Evolutionary conservation across 192 early-diverging fungal genomes (phyloP).

Genomic region (Linderina pennispora): DNA sequence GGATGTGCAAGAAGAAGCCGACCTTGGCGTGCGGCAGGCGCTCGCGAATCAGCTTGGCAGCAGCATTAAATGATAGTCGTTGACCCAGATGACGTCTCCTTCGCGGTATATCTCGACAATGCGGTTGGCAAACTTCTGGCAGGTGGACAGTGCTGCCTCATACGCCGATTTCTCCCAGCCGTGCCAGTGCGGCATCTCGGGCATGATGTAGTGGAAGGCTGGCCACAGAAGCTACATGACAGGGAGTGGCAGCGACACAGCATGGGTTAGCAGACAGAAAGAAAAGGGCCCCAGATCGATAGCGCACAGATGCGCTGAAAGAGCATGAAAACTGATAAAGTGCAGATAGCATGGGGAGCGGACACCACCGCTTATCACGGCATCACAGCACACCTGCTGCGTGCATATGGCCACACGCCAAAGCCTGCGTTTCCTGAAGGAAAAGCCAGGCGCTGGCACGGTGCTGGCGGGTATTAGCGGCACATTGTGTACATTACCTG

Average conservation of each 20-base stretch:
- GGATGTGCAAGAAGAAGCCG: constrained; percentile 95
- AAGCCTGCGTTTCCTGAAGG: too few relatives aligned
- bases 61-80: constrained; percentile 97
- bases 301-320: too few relatives aligned
- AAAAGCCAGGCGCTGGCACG: too few relatives aligned
- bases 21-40: constrained; percentile 80
- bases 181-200: constrained; percentile 78
- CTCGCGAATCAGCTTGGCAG: constrained; percentile 83
- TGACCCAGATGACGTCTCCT: constrained; percentile 94
- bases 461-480: too few relatives aligned
- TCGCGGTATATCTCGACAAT: constrained; percentile 70
- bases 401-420: too few relatives aligned
- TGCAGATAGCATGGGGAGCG: too few relatives aligned
- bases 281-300: too few relatives aligned
- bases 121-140: constrained; percentile 76
- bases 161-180: constrained; percentile 75
- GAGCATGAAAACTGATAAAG: too few relatives aligned
- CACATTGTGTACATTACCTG: too few relatives aligned
- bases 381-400: constrained; percentile 2
- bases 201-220: constrained; percentile 92
- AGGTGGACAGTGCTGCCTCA: constrained; percentile 78
- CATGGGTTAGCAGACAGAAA: too few relatives aligned
- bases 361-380: neutral
- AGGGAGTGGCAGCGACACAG: too few relatives aligned
- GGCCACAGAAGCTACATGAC: constrained; percentile 90